These are phyloP conservation scores for Nelumbo lutea DNA, from an alignment of 164 flowering plant genomes.

Conservation along the genomic window DNA sequence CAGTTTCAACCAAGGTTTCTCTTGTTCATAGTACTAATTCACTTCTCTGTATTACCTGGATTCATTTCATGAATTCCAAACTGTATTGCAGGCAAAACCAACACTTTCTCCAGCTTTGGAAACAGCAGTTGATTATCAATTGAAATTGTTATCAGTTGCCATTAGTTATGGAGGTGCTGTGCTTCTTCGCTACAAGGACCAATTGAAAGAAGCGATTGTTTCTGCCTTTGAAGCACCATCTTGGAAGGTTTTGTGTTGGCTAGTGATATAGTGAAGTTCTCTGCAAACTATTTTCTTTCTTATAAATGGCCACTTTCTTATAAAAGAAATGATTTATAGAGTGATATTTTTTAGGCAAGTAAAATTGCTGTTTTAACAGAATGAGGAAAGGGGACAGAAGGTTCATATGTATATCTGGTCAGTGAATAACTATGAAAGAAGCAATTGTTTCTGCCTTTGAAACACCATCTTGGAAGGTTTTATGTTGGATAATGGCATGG, in stretches of 20 bases:
- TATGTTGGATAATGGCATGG: not conserved
- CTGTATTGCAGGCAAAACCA: constrained; percentile 48
- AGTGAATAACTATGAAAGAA: constrained; percentile 23
- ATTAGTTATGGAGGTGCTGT: constrained; percentile 86
- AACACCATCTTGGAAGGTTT: constrained; percentile 97
- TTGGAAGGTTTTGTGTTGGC: constrained; percentile 71
- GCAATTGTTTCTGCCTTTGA: constrained; percentile 73
- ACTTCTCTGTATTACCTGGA: constrained; percentile 3
- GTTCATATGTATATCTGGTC: too few relatives aligned
- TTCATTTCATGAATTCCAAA: constrained; percentile 1
- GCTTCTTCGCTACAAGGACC: constrained; percentile 62
- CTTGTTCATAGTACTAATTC: not conserved
- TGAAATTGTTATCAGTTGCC: constrained; percentile 82
- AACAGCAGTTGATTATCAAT: constrained; percentile 77
- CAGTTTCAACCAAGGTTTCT: constrained; percentile 54
- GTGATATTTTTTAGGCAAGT: not conserved
- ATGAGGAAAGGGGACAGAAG: too few relatives aligned
- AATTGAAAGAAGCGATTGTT: constrained; percentile 64
- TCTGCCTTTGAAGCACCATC: constrained; percentile 88
- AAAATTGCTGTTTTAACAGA: too few relatives aligned
- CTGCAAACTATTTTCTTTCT: not conserved
- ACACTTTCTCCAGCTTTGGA: constrained; percentile 94
- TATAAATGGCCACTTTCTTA: not conserved
- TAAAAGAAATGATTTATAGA: not conserved
- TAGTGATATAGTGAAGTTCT: constrained; percentile 1